Percentiles rank a stretch among this genome's conserved stretches.
Evolutionary conservation across 441 rosid genomes (phyloP).

Genomic region (Gossypium aridum): DNA sequence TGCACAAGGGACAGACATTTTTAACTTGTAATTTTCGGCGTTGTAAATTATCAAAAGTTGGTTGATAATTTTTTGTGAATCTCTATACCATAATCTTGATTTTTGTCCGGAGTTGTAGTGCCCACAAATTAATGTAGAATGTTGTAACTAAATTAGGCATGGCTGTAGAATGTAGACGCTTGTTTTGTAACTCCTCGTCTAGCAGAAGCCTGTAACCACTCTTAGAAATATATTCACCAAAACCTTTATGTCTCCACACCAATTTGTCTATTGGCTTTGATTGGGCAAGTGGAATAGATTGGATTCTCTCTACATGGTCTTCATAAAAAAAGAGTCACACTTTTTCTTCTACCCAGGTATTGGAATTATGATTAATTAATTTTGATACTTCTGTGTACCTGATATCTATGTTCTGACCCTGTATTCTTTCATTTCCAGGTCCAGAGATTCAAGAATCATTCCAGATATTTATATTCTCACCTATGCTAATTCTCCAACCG

Average conservation of each 20-base stretch:
- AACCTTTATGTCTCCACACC: no score
- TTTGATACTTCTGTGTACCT: background rate
- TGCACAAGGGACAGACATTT: background rate
- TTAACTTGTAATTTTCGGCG: background rate
- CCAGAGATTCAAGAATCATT: background rate
- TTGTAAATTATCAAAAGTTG: background rate
- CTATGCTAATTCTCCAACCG: background rate
- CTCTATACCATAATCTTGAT: background rate
- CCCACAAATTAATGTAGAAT: no score
- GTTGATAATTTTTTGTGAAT: background rate
- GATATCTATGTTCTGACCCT: background rate
- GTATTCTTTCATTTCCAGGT: background rate
- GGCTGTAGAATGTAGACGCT: no score
- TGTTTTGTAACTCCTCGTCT: no score
- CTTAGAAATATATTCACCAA: no score
- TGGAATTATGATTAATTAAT: background rate
- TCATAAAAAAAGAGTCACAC: no score
- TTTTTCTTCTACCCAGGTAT: no score
- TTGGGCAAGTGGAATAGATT: no score
- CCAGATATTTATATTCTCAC: background rate
- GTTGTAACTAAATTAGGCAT: no score
- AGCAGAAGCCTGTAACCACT: no score
- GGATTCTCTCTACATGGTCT: no score
- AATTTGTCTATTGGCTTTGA: no score
- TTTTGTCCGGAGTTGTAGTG: background rate